These are phyloP conservation scores for Chenopodium berlandieri DNA, from an alignment of 148 eudicot genomes.

Conservation along the genomic window DNA sequence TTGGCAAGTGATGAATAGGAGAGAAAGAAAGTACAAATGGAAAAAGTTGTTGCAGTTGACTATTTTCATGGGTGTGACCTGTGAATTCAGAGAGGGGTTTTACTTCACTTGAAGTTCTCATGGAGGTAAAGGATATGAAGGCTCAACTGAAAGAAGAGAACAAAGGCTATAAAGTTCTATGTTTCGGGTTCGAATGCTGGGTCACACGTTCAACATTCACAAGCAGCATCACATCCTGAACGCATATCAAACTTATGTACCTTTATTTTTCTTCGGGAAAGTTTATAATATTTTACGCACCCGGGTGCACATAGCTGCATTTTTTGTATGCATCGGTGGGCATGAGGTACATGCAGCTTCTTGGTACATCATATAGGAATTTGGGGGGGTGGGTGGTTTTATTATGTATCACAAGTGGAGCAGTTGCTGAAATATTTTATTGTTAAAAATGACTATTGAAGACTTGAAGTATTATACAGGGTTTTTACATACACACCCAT, in stretches of 20 bases:
- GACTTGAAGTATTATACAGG: not conserved
- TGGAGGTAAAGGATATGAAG: no score
- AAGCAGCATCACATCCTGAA: no score
- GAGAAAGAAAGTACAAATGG: slow-evolving; percentile 10
- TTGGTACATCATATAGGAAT: not conserved
- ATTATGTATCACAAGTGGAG: not conserved
- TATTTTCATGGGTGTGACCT: not conserved
- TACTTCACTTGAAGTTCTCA: no score
- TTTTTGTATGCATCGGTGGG: no score
- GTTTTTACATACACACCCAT: not conserved
- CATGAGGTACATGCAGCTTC: no score
- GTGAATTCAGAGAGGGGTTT: no score
- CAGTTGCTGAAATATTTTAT: not conserved
- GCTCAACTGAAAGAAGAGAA: not conserved
- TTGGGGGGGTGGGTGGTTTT: not conserved
- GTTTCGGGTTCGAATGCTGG: not conserved
- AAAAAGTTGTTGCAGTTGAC: slow-evolving; percentile 3
- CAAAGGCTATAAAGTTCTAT: not conserved
- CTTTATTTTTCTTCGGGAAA: no score
- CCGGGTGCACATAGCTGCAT: not conserved
- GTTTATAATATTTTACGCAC: no score
- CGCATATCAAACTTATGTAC: no score
- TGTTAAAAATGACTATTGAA: not conserved
- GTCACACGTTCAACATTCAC: no score
- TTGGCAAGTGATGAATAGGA: slow-evolving; percentile 10